These are phyloP conservation scores for Phyllosticta paracitricarpa DNA, from an alignment of 2,329 filamentous ascomycete genomes.

Conservation along the genomic window DNA sequence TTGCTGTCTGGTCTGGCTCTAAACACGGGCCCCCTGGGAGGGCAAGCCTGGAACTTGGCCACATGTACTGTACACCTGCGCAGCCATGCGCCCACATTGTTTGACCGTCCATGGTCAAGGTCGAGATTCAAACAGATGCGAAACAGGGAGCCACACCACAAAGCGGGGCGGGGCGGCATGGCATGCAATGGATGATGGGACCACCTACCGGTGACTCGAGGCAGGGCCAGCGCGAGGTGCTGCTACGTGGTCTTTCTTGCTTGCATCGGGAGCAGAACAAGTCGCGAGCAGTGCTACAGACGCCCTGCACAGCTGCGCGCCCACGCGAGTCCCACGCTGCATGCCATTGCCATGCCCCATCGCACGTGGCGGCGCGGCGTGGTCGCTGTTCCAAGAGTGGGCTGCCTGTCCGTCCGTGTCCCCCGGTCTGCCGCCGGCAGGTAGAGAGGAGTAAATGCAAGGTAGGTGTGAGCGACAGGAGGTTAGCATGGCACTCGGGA, in stretches of 20 bases:
- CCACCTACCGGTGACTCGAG: background rate
- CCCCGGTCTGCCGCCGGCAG: background rate
- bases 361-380: background rate
- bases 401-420: background rate
- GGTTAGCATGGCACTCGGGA: background rate
- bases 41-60: background rate
- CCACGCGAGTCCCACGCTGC: background rate
- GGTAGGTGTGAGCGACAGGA: background rate
- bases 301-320: background rate
- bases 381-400: background rate
- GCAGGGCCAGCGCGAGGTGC: background rate
- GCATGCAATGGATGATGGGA: background rate
- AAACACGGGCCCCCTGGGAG: background rate
- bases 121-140: background rate
- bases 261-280: background rate
- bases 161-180: background rate
- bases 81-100: background rate
- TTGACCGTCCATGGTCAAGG: background rate
- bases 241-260: background rate
- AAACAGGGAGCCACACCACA: background rate
- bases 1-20: background rate
- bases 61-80: background rate
- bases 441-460: background rate
- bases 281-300: background rate
- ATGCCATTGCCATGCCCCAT: background rate